Evolutionary conservation across 2,329 filamentous ascomycete species (phyloP).

Genomic region (Colletotrichum tropicale): DNA sequence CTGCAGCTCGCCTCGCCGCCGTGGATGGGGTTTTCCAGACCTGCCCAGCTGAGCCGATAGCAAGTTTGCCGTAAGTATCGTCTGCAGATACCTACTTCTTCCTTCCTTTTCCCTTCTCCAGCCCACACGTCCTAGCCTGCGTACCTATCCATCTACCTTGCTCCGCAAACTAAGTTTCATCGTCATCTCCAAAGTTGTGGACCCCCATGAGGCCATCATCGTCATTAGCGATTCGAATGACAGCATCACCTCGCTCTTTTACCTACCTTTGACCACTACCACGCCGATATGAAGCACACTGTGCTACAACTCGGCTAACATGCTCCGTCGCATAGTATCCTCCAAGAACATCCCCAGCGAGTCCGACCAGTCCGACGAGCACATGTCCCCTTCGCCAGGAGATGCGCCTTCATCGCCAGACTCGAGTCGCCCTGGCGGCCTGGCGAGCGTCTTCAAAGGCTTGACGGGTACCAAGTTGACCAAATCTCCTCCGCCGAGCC

Average conservation of each 20-base stretch:
- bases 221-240: conserved; percentile 2
- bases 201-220: background rate
- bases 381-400: conserved; percentile 66
- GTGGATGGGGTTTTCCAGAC: conserved; percentile 7
- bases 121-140: background rate
- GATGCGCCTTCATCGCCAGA: conserved; percentile 62
- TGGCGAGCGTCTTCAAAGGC: conserved; percentile 69
- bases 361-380: conserved; percentile 36
- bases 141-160: background rate
- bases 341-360: background rate
- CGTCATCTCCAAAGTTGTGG: background rate
- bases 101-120: background rate
- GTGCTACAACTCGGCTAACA: conserved; percentile 11
- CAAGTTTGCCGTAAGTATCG: conserved; percentile 7
- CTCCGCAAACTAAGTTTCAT: background rate
- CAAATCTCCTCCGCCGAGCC: conserved; percentile 52
- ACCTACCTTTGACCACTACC: background rate
- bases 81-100: background rate
- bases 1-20: conserved; percentile 15
- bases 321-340: conserved; percentile 18
- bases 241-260: background rate
- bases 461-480: conserved; percentile 60
- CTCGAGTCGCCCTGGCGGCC: conserved; percentile 57
- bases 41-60: conserved; percentile 1
- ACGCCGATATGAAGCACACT: conserved; percentile 4